Evolutionary conservation across 2,329 filamentous ascomycete species (phyloP).

Genomic region (Cercospora sp.): DNA sequence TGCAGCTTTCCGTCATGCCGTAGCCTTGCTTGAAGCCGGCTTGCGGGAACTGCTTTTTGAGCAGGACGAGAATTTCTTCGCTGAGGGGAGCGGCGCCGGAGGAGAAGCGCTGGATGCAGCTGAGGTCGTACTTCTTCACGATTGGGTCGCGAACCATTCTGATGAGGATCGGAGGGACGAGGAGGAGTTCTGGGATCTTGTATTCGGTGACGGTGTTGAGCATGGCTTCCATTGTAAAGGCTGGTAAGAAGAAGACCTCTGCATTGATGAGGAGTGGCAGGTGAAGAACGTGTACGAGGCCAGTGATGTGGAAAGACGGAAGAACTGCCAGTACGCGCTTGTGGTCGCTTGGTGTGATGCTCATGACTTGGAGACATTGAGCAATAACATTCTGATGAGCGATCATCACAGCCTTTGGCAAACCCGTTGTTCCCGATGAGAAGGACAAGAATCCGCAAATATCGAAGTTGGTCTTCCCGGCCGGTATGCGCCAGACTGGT

Average conservation of each 20-base stretch:
- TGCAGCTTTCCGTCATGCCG: slow-evolving; percentile 67
- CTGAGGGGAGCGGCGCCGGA: slow-evolving; percentile 62
- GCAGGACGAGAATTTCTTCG: slow-evolving; percentile 57
- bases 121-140: slow-evolving; percentile 58
- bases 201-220: slow-evolving; percentile 55
- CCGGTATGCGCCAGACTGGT: slow-evolving; percentile 51
- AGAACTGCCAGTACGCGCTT: slow-evolving; percentile 58
- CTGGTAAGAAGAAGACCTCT: slow-evolving; percentile 64
- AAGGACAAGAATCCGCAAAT: slow-evolving; percentile 57
- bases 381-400: slow-evolving; percentile 57
- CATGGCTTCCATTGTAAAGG: slow-evolving; percentile 63
- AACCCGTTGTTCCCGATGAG: slow-evolving; percentile 30
- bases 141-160: slow-evolving; percentile 59
- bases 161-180: slow-evolving; percentile 63
- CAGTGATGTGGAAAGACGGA: slow-evolving; percentile 64
- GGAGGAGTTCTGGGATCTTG: slow-evolving; percentile 56
- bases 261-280: slow-evolving; percentile 63
- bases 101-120: slow-evolving; percentile 56
- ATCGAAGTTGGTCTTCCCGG: slow-evolving; percentile 58
- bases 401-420: slow-evolving; percentile 48
- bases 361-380: slow-evolving; percentile 61
- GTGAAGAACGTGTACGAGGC: slow-evolving; percentile 63
- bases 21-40: slow-evolving; percentile 62
- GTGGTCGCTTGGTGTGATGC: slow-evolving; percentile 53
- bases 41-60: slow-evolving; percentile 58